Evolutionary conservation across 2,329 filamentous ascomycete genomes (phyloP), one percentile per base, ranked within the genome.

Genomic region (Calonectria multiphialidica): DNA sequence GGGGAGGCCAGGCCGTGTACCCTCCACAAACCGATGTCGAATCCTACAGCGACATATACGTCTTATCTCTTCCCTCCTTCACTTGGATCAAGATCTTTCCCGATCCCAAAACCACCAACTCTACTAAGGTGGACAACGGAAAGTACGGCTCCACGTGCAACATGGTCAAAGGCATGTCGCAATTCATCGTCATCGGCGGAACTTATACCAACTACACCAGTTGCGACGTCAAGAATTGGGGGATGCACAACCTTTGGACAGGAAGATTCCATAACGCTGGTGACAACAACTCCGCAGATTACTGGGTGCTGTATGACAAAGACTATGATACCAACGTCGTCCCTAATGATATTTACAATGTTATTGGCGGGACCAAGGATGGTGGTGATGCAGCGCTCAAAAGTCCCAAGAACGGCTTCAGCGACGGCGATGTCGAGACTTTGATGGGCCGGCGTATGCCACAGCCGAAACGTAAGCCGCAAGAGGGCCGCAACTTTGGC

Each of bases 131-230:
- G 45, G 76, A 76, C 47, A 15, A 50, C 45, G 81, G 84, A n/a
- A 88, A 90, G 74, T 86, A 91, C 79, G 87, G 86, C 15, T 81
- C 89, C 15, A 88, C 84, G 49, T 91, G 89, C 78, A 90, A 90
- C 76, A 87, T 91, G 10, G 61, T 66, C 49, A 72, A 77, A 13
- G 84, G 86, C 57, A 79, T 82, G 44, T 84, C 86, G 7, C 90
- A 92, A 79, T 91, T 92, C 89, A 80, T 92, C 25, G 84, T 92
- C 69, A 88, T 91, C 55, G 90, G 90, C 25, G 90, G 90, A 28
- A 86, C 84, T 40, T 91, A 91, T 72, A 86, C 89, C 0, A 75
- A 82, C n/a, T n/a, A 3, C 81, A 74, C 10, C 79, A 85, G 42
- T 75, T 82, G 12, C 91, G 89, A 83, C 2, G 79, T 81, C 5